Base-by-base conservation (phyloP, 768 basidiomycete genomes). In the Collybiopsis luxurians region DNA sequence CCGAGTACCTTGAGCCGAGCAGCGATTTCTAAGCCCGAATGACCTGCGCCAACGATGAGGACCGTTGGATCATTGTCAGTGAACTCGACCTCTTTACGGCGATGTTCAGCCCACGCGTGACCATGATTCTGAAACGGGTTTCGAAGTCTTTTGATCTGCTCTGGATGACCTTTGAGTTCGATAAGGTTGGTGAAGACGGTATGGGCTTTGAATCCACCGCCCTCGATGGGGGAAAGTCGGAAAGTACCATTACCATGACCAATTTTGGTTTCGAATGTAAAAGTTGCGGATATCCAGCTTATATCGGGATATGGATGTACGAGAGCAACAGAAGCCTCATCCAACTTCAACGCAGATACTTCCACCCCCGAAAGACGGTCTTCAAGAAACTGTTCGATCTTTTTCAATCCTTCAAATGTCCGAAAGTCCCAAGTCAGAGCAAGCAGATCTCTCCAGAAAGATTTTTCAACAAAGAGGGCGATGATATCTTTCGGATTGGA, bases 1-100 rank as follows among this genome's bases (percentile, higher is more conserved):
- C 74, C 82, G 26, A 85, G 66, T 24, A 68, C 69, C 59, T 83
- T 82, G 58, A 87, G 68, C n/a, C 83, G 72, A 10, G 84, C 83
- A 1, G 83, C 82, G 12, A 80, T 60, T 31, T 77, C 78, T 11
- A 89, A 66, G 0, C 84, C 86, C 53, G 75, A 77, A 43, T 85
- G 85, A 3, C 82, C 84, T 0, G 67, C 76, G 13, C 84, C 82
- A n/a, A 85, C 68, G 43, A 87, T 64, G 7, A 87, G 62, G 2
- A 83, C 86, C 0, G 73, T 73, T 0, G 86, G 85, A 38, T 79
- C 75, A 5, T 60, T 64, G n/a, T 79, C 73, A 9, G 63, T 62
- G 59, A 83, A 85, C 27, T 79, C 75, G 11, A 60, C 59, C 52
- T 79, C 73, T 27, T 61, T 64, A n/a, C 65, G 64, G 7, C 81